These are phyloP conservation scores for Chloranthus sessilifolius DNA, from an alignment of 164 flowering plant genomes.

Conservation along the genomic window DNA sequence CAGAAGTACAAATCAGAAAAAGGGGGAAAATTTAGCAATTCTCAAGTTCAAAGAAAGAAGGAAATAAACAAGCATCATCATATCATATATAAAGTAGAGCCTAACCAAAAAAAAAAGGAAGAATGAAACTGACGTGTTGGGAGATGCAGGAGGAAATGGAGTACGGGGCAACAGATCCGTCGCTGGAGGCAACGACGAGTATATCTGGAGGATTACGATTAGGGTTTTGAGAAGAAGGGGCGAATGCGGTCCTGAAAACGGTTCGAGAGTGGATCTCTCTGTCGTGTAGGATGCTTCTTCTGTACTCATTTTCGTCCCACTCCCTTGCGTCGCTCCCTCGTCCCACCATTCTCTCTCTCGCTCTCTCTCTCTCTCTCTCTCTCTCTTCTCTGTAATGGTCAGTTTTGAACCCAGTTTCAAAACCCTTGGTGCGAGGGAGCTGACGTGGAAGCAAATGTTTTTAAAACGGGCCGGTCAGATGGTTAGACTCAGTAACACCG, in stretches of 20 bases:
- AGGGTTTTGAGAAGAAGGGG: slow-evolving; percentile 51
- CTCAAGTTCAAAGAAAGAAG: too few relatives aligned
- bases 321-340: slow-evolving; percentile 47
- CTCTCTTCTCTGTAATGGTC: too few relatives aligned
- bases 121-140: slow-evolving; percentile 25
- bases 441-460: too few relatives aligned
- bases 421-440: too few relatives aligned
- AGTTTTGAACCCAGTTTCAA: too few relatives aligned
- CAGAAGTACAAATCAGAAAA: too few relatives aligned
- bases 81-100: too few relatives aligned
- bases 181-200: slow-evolving; percentile 82
- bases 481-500: too few relatives aligned
- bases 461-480: too few relatives aligned
- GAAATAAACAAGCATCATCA: too few relatives aligned
- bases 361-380: background rate
- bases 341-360: slow-evolving; percentile 4
- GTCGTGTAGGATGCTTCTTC: slow-evolving; percentile 51
- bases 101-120: background rate
- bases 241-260: slow-evolving; percentile 71
- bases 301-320: slow-evolving; percentile 81
- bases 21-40: too few relatives aligned
- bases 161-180: slow-evolving; percentile 83
- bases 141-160: slow-evolving; percentile 63
- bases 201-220: slow-evolving; percentile 33
- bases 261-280: slow-evolving; percentile 63